Evolutionary conservation across 495 filamentous ascomycete genomes (phyloP).

Genomic region (Aspergillus avenaceus): DNA sequence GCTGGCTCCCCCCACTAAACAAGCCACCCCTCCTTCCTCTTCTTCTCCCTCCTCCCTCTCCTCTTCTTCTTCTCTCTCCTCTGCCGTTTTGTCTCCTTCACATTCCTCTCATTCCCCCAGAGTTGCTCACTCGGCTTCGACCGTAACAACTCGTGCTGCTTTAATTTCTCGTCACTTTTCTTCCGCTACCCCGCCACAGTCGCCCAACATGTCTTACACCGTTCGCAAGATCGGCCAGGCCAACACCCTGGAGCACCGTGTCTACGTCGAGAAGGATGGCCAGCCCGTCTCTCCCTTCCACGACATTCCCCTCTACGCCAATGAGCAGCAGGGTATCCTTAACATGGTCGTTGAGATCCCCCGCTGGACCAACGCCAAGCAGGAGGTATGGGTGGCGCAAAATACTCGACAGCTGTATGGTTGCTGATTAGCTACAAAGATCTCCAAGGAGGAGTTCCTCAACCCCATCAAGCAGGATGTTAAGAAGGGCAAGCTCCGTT

Average conservation of each 20-base stretch:
- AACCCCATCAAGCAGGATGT: conserved; percentile 87
- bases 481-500: conserved; percentile 67
- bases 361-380: conserved; percentile 98
- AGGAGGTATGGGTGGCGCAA: conserved; percentile 65
- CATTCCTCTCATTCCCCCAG: conserved; percentile 5
- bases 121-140: conserved; percentile 19
- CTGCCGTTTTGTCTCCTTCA: conserved; percentile 1
- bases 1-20: conserved; percentile 41
- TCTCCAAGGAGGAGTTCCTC: conserved; percentile 94
- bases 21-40: conserved; percentile 36
- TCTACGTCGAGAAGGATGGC: conserved; percentile 98
- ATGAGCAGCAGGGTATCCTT: conserved; percentile 84
- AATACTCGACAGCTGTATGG: background rate
- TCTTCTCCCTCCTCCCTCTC: conserved; percentile 26
- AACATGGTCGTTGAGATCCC: conserved; percentile 99
- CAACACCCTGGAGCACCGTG: conserved; percentile 93
- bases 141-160: conserved; percentile 21
- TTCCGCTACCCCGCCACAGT: conserved; percentile 15
- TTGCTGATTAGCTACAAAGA: conserved; percentile 47
- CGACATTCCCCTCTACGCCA: conserved; percentile 96
- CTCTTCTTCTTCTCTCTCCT: conserved; percentile 20
- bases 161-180: conserved; percentile 24
- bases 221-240: conserved; percentile 82
- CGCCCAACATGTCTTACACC: conserved; percentile 51
- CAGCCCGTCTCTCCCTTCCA: conserved; percentile 91